Evolutionary conservation across 2,329 filamentous ascomycete genomes (phyloP), one percentile per base, ranked within the genome.

Genomic region (Pseudomassariella vexata): DNA sequence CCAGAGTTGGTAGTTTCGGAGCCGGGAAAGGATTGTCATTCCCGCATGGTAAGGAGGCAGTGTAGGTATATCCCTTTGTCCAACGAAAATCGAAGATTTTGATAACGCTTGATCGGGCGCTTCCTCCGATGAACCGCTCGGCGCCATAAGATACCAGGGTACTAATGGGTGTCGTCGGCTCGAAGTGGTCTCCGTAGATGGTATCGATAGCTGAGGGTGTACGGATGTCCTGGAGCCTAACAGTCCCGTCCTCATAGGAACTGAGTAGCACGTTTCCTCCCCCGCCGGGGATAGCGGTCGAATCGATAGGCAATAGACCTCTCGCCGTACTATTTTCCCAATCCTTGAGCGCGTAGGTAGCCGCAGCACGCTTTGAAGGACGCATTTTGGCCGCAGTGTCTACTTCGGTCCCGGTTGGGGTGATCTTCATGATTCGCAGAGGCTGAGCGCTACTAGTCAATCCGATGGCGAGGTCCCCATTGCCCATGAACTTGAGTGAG

Each of bases 41-140:
- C 5, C 60, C 56, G 44, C 72, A 76, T 0, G 68, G 57, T 9
- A 73, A 53, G 5, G 59, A 64, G 4, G 60, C 54, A 3, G 66
- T 67, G 50, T 75, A 63, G 34, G 64, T 52, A 40, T 76, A 76
- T 3, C 52, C 41, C 39, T 53, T 66, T 0, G 62, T 49, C 53
- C 65, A 68, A 9, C 72, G 68, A 34, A 72, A 70, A 55, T 76
- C 72, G 37, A 75, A 76, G 19, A 74, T 49, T 32, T 69, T 66
- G 34, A 76, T 39, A 8, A 59, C 55, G 0, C 62, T 53, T 4
- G 57, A 55, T 11, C 55, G 53, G 21, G 63, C 64, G 42, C 62
- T 67, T 3, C 70, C 71, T 0, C 62, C 62, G 4, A 75, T 46
- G 36, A 76, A 76, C 9, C 67, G 59, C 29, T 73, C 65, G 2